These are phyloP conservation scores for Onygena corvina DNA, from an alignment of 2,329 filamentous ascomycete species.

Conservation along the genomic window DNA sequence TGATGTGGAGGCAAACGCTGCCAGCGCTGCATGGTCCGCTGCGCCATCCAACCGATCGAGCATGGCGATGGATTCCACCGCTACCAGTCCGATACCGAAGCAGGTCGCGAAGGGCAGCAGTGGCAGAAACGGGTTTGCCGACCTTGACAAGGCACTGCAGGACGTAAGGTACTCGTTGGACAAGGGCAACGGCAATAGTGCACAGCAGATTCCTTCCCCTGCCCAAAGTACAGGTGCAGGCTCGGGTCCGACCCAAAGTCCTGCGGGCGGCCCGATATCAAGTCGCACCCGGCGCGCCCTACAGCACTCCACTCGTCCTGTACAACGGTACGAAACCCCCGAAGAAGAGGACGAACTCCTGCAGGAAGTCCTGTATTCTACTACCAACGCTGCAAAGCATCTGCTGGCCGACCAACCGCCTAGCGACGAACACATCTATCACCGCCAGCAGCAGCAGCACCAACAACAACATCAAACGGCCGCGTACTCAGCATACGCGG, in stretches of 20 bases:
- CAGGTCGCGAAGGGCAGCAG: constrained; percentile 35
- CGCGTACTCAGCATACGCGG: not conserved
- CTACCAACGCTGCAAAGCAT: constrained; percentile 60
- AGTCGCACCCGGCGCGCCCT: constrained; percentile 70
- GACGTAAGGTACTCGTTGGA: constrained; percentile 49
- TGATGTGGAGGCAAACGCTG: constrained; percentile 84
- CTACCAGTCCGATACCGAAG: constrained; percentile 21
- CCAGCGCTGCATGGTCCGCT: constrained; percentile 77
- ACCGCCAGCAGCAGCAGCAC: constrained; percentile 4
- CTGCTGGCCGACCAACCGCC: constrained; percentile 30
- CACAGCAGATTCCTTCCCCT: constrained; percentile 23
- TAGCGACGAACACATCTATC: constrained; percentile 9
- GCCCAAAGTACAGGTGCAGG: constrained; percentile 29
- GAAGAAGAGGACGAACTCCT: constrained; percentile 94
- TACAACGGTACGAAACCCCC: constrained; percentile 81
- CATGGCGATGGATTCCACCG: constrained; percentile 57
- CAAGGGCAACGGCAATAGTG: constrained; percentile 13
- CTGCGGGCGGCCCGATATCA: constrained; percentile 47
- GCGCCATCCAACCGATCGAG: constrained; percentile 84
- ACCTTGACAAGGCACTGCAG: constrained; percentile 50
- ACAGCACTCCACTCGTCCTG: constrained; percentile 55
- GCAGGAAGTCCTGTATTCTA: constrained; percentile 73
- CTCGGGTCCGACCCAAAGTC: constrained; percentile 10
- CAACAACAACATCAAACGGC: not conserved
- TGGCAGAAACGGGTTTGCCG: constrained; percentile 43